phyloP scores from a whole-genome alignment of 192 early-diverging fungal species.

The Podila verticillata region DNA sequence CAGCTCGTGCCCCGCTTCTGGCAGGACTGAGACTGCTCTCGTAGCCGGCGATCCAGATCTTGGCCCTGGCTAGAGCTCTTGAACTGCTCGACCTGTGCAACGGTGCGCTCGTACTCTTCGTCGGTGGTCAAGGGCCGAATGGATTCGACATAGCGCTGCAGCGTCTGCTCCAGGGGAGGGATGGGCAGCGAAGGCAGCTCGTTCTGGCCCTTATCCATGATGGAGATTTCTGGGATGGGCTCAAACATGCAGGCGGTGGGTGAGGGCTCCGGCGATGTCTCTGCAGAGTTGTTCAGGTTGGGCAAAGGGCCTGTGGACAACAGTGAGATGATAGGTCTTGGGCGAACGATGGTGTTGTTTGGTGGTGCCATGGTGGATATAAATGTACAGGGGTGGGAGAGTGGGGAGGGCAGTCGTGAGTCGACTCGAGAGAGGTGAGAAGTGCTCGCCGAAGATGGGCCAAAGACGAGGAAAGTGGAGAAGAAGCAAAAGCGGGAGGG shows the following conservation, averaged over 20 bases:
- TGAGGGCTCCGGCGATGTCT: constrained; percentile 33
- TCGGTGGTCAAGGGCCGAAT: constrained; percentile 52
- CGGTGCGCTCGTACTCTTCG: constrained; percentile 54
- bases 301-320: constrained; percentile 29
- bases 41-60: constrained; percentile 42
- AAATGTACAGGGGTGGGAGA: neutral
- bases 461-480: neutral
- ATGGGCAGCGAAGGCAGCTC: constrained; percentile 57
- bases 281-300: constrained; percentile 43
- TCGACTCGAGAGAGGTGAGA: neutral
- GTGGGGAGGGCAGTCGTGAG: neutral
- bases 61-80: constrained; percentile 22
- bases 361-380: constrained; percentile 25
- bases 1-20: constrained; percentile 51
- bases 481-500: neutral
- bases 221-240: constrained; percentile 8
- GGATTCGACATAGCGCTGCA: constrained; percentile 53
- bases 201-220: constrained; percentile 26
- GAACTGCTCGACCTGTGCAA: constrained; percentile 55
- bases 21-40: constrained; percentile 52
- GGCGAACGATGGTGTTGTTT: neutral
- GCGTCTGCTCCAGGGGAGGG: constrained; percentile 61
- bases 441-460: neutral
- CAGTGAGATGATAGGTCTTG: constrained; percentile 31
- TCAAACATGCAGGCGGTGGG: constrained; percentile 7